A percentile compares a stretch with the other conserved stretches of the same genome.
Evolutionary conservation across 176 grass and related monocot species (phyloP).

Genomic region (Canna indica): DNA sequence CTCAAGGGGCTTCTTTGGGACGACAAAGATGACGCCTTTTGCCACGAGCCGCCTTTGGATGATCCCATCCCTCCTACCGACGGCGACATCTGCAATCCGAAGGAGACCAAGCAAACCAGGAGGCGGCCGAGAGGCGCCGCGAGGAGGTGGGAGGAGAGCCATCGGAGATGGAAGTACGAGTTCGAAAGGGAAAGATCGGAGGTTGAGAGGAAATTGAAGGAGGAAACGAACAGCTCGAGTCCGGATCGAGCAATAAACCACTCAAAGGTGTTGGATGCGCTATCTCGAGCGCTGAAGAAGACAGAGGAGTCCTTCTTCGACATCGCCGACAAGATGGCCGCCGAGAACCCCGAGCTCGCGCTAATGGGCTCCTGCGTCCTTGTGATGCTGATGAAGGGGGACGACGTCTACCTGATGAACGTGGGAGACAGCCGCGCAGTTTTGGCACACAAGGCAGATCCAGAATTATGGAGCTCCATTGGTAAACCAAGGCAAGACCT

Average conservation of each 20-base stretch:
- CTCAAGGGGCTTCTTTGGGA: constrained; percentile 18
- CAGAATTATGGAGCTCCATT: not conserved
- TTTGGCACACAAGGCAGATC: constrained; percentile 1
- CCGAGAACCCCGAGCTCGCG: constrained; percentile 10
- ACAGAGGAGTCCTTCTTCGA: constrained; percentile 17
- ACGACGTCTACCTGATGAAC: constrained; percentile 16
- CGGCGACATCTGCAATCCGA: not conserved
- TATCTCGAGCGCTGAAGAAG: constrained; percentile 2
- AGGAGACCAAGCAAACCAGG: not conserved
- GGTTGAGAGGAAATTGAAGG: not conserved
- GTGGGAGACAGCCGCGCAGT: constrained; percentile 7
- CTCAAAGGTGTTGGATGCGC: constrained; percentile 3
- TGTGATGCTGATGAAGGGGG: constrained; percentile 14
- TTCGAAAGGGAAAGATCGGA: constrained; percentile 7
- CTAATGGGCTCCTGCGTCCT: constrained; percentile 17
- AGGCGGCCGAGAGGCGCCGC: not conserved
- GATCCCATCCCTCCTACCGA: not conserved
- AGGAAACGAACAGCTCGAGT: not conserved
- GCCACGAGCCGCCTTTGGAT: not conserved
- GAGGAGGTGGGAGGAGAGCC: not conserved
- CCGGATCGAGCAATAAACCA: not conserved
- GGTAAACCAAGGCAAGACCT: not conserved
- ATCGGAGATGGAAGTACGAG: not conserved
- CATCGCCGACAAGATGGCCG: constrained; percentile 8
- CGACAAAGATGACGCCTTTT: not conserved